Conservation (phyloP, 1,284 basidiomycete species). For the Cerrena zonata region DNA sequence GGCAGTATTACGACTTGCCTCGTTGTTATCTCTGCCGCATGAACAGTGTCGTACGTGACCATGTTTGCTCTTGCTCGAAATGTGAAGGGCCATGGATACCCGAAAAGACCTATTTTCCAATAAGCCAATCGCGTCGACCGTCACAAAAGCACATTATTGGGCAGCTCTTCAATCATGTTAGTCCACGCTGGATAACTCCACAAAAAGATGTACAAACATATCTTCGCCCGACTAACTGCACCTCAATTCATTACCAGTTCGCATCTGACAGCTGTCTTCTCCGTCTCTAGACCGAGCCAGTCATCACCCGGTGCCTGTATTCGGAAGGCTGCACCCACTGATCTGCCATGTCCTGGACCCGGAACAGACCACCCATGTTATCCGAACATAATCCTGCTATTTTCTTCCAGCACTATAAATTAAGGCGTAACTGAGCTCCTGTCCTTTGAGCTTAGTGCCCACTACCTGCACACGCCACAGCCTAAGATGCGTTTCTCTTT, state of each 20-base stretch:
- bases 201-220: background rate
- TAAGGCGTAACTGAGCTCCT: background rate
- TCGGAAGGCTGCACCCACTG: background rate
- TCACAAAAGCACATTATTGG: too few relatives aligned
- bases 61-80: background rate
- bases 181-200: background rate
- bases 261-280: background rate
- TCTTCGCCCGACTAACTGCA: constrained; percentile 3
- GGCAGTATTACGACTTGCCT: background rate
- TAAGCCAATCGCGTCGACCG: too few relatives aligned
- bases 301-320: background rate
- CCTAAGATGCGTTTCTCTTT: constrained; percentile 10
- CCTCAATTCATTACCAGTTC: background rate
- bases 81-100: too few relatives aligned
- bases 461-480: background rate
- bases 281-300: background rate
- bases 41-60: background rate
- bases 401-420: background rate
- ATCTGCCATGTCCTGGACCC: background rate
- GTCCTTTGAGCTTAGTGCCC: background rate
- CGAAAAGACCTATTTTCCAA: too few relatives aligned
- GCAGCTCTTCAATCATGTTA: too few relatives aligned
- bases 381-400: background rate
- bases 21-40: background rate
- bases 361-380: background rate